A percentile compares a stretch with the other conserved stretches of the same genome.
Conservation (phyloP, 345 rosid genomes). For the Firmiana major region DNA sequence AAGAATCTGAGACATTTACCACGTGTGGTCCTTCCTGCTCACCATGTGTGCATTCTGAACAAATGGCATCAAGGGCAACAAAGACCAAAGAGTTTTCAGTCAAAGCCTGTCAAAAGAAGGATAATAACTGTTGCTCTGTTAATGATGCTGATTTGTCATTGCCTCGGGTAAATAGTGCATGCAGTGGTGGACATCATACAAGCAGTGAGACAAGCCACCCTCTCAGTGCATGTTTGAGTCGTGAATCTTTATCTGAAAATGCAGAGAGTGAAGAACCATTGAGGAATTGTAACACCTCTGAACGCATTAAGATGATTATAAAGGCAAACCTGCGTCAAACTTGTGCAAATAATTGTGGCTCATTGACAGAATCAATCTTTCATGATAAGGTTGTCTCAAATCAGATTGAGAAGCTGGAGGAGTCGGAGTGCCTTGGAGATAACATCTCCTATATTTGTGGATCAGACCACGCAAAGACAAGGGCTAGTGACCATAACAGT, state of each 20-base stretch:
- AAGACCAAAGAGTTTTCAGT: slow-evolving; percentile 10
- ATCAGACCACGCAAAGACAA: slow-evolving; percentile 1
- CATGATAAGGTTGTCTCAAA: not conserved
- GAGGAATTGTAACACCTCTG: slow-evolving; percentile 9
- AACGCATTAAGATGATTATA: not conserved
- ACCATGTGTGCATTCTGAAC: slow-evolving; percentile 11
- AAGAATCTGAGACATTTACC: slow-evolving; percentile 11
- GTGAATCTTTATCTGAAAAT: slow-evolving; percentile 22
- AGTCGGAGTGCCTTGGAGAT: slow-evolving; percentile 20
- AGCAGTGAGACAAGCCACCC: slow-evolving; percentile 25
- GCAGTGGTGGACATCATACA: slow-evolving; percentile 12
- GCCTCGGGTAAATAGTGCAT: not conserved
- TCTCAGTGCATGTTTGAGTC: slow-evolving; percentile 28
- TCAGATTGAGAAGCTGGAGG: slow-evolving; percentile 10
- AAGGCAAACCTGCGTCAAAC: not conserved
- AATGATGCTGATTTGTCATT: slow-evolving; percentile 13
- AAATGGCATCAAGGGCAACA: slow-evolving; percentile 8
- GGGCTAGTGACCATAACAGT: slow-evolving; percentile 2
- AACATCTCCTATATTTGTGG: slow-evolving; percentile 21
- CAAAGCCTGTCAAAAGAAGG: slow-evolving; percentile 19
- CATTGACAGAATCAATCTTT: not conserved
- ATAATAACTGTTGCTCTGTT: not conserved
- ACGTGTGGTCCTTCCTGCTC: slow-evolving; percentile 13
- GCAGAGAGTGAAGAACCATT: slow-evolving; percentile 16
- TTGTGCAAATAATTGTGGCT: not conserved